These are phyloP conservation scores for Fonsecaea multimorphosa DNA, from an alignment of 2,329 filamentous ascomycete species.

Conservation along the genomic window DNA sequence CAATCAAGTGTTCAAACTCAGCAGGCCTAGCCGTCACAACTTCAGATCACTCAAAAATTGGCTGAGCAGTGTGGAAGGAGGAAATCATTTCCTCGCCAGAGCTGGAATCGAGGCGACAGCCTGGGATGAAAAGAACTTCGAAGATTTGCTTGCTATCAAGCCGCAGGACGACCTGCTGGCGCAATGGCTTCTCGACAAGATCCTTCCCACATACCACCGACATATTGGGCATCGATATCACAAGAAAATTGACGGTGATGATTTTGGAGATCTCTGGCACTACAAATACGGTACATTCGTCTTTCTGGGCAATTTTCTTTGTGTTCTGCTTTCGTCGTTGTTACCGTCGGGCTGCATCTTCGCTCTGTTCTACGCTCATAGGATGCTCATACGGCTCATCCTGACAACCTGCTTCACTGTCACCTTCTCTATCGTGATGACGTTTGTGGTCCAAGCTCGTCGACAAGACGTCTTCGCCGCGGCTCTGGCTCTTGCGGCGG, in stretches of 20 bases:
- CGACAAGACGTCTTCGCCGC: conserved; percentile 22
- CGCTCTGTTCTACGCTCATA: conserved; percentile 12
- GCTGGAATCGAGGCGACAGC: conserved; percentile 4
- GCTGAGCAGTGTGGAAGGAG: conserved; percentile 10
- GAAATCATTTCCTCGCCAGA: conserved; percentile 9
- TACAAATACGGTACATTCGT: conserved; percentile 11
- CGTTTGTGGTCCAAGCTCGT: conserved; percentile 5
- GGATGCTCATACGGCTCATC: conserved; percentile 8
- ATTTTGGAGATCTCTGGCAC: conserved; percentile 1
- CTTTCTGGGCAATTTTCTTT: conserved; percentile 8
- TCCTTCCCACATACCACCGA: conserved; percentile 10
- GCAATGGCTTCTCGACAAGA: conserved; percentile 1
- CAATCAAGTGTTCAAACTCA: background rate
- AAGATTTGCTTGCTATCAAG: conserved; percentile 15
- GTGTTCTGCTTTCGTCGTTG: conserved; percentile 11
- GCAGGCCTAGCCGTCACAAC: conserved; percentile 6
- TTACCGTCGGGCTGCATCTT: conserved; percentile 15
- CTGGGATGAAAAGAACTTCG: conserved; percentile 1
- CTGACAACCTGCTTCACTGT: conserved; percentile 10
- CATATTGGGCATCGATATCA: conserved; percentile 20
- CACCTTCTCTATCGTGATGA: conserved; percentile 16
- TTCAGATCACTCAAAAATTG: conserved; percentile 11
- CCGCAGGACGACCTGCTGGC: conserved; percentile 11
- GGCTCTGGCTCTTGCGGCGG: conserved; percentile 10
- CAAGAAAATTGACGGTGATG: background rate